Base-by-base conservation (phyloP, 306 rosid species). In the Gastrolobium bilobum region DNA sequence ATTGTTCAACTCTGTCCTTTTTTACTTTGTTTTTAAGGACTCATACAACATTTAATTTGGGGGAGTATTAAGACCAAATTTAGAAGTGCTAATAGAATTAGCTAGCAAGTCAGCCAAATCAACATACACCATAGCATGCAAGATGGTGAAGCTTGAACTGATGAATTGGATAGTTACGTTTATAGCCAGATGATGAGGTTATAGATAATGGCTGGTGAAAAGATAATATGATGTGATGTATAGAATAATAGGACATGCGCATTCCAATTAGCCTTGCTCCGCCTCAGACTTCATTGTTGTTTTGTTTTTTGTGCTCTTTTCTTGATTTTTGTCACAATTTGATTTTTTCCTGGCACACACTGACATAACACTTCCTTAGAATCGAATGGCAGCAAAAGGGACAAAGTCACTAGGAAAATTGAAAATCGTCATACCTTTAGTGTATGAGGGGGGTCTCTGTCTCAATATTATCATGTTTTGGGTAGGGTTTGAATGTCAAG, bases 371-470 rank as follows among this genome's bases (percentile, higher is more conserved):
- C 37, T 42, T 79, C 39, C 35, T 13, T 5, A 15, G 37, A 15
- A 40, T 35, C 50, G 60, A 44, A 66, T 53, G 63, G 52, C 47
- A 46, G 13, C 47, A n/a, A 60, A 48, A 53, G 42, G 6, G 4
- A 34, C 48, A 37, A 6, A 14, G 47, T 31, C 63, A 31, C 4
- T 13, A 11, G 26, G 7, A 10, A 7, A 50, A 54, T 43, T 29
- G 56, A 40, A 75, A 46, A 30, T 68, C 66, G 35, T 54, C 26
- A 20, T 20, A 80, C 51, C 81, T 44, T 44, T 11, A 10, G 62
- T 62, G 67, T 75, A 69, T 65, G 48, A 52, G n/a, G 46, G 54
- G 52, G 8, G 83, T 83, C 78, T 60, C 61, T 35, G 52, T 85
- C 89, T 10, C 14, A 14, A 61, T 13, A 69, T 34, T 13, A 77